Evolutionary conservation across 805 yeast genomes (phyloP).

Genomic region (Saturnispora saitoi): DNA sequence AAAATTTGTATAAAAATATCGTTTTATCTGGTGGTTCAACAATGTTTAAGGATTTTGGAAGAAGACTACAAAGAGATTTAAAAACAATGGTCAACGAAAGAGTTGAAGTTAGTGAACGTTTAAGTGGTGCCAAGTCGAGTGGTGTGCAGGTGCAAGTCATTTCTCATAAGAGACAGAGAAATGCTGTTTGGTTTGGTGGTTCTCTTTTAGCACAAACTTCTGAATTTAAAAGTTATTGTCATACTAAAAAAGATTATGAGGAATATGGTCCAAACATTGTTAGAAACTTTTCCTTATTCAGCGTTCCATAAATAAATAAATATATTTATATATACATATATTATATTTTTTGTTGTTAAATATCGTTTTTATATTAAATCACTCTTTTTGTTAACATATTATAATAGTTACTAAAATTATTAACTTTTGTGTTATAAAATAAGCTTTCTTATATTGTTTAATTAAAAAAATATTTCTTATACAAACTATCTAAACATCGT

Average conservation of each 20-base stretch:
- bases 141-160: conserved; percentile 98
- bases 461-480: no score
- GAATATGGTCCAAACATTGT: conserved; percentile 98
- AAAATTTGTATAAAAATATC: conserved; percentile 89
- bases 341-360: neutral
- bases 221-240: conserved; percentile 92
- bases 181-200: conserved; percentile 99
- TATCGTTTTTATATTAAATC: neutral
- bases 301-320: conserved; percentile 54
- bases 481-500: neutral
- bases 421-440: neutral
- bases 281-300: conserved; percentile 90
- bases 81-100: conserved; percentile 82
- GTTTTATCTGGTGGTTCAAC: conserved; percentile 97
- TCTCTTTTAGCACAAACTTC: conserved; percentile 93
- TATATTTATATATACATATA: neutral
- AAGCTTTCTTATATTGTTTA: no score
- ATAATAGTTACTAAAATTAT: neutral
- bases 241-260: conserved; percentile 94
- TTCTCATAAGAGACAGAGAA: conserved; percentile 93
- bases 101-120: conserved; percentile 69
- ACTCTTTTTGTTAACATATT: neutral
- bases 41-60: conserved; percentile 97
- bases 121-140: conserved; percentile 68
- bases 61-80: conserved; percentile 93